Evolutionary conservation across 2,329 filamentous ascomycete species (phyloP), one percentile per base, ranked within the genome.

Genomic region (Sarocladiaceae sp.): DNA sequence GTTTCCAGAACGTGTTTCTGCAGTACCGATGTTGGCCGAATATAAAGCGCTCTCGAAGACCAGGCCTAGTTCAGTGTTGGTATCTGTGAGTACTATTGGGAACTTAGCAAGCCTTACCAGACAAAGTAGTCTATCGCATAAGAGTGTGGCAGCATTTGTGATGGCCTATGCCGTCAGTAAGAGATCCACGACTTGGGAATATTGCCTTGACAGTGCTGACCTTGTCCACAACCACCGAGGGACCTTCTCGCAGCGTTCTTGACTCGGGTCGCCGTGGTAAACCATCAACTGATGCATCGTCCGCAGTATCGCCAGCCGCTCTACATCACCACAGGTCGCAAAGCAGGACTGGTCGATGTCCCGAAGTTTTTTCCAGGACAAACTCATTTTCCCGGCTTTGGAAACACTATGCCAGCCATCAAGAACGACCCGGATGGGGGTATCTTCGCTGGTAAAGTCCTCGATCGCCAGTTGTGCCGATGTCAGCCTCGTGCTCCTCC

Each of bases 91-190:
- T 12, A 9, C 10, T 10, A 33, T 6, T 6, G 11, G 9, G 31
- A 33, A 15, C 6, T 6, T 16, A 15, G 31, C 6, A 16, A 33
- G 31, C 39, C 51, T 13, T 51, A 58, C 58, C 58, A 60, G 19
- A 58, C 56, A 3, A 60, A 58, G 29, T 57, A 60, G 46, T 60
- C 58, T 7, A 60, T 59, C 2, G 54, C 58, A 19, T 56, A 57
- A 0, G 58, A 54, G 7, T 60, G 58, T 1, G 57, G 50, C 1
- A 60, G 26, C 1, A 46, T 39, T 43, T 60, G 57, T 6, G 57
- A 59, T 1, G 58, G 58, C 16, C 58, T 60, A 10, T 29, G 26
- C 1, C 1, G 3, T 16, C 2, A 4, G 27, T 54, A 19, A 55
- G 23, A 27, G 7, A 29, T 9, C 23, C n/a, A 11, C 19, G 16